phyloP scores from a whole-genome alignment of 345 rosid genomes.

The Cardamine chenopodiifolia region DNA sequence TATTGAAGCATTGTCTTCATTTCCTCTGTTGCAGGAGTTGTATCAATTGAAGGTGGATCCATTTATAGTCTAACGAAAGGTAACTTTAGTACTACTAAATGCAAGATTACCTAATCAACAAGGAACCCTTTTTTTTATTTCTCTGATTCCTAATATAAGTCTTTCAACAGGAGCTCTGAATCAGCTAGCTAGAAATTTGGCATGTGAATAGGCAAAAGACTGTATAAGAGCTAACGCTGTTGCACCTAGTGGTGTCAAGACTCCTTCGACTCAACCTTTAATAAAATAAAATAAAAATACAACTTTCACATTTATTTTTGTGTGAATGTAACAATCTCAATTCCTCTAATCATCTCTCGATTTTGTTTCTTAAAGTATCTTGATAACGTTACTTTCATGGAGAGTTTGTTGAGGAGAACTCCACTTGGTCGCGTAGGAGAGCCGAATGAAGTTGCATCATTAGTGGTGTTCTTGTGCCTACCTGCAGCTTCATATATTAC shows the following conservation, averaged over 20 bases:
- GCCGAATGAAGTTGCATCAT: slow-evolving; percentile 52
- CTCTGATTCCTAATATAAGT: neutral
- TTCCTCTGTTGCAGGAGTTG: slow-evolving; percentile 49
- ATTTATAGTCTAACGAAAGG: slow-evolving; percentile 43
- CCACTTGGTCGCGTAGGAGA: slow-evolving; percentile 54
- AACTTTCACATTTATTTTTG: neutral
- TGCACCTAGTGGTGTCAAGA: slow-evolving; percentile 49
- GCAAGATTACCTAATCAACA: neutral
- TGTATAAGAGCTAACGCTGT: slow-evolving; percentile 29
- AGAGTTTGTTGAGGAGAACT: slow-evolving; percentile 34
- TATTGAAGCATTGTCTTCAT: slow-evolving; percentile 57
- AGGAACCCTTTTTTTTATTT: too few species aligned
- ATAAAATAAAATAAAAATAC: neutral
- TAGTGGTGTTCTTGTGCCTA: slow-evolving; percentile 55
- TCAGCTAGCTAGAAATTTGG: slow-evolving; percentile 53
- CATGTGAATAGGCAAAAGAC: slow-evolving; percentile 71
- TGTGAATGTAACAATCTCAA: neutral
- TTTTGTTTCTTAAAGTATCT: slow-evolving; percentile 1
- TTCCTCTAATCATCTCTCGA: neutral
- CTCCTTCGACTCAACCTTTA: slow-evolving; percentile 44
- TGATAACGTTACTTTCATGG: neutral
- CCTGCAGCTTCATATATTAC: slow-evolving; percentile 64
- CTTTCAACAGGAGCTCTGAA: slow-evolving; percentile 38
- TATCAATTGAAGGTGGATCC: slow-evolving; percentile 28
- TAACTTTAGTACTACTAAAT: neutral